Base-by-base conservation (phyloP, 148 eudicot genomes). In the Euryodendron excelsum region DNA sequence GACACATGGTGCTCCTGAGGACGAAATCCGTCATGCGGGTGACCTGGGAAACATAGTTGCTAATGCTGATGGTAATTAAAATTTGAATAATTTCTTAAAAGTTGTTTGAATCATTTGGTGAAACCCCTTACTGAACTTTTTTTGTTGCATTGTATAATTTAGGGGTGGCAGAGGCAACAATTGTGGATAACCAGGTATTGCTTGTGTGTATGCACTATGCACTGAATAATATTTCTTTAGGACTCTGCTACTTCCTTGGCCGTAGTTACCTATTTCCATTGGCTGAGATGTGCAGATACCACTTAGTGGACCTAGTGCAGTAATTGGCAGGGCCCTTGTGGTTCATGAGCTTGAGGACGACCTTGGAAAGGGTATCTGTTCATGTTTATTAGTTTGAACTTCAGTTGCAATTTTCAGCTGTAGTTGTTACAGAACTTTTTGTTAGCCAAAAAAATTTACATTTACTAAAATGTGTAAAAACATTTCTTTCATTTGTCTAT, bases 41-140 rank as follows among this genome's bases (percentile, higher is more conserved):
- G 98, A 93, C 97, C 98, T 95, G 97, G 96, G 98, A 95, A 95
- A 95, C 97, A 95, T 95, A 77, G 85, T 93, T 84, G 98, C 98
- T 61, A 91, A 94, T 81, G 90, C 93, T 76, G 92, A 93, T 61
- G 98, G 98, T 94, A 75, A 52, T 62, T 60, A 1, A 59, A 62
- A 4, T 69, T 69, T 52, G 21, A 25, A 9, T 44, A 2, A 6
- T 65, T 74, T 48, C 74, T 69, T 68, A 8, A 11, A 9, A 58
- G 14, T 53, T 75, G 31, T 45, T 39, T n/a, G 15, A 27, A 27
- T 69, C 23, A 75, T 59, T 58, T 4, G 15, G 34, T 78, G 10
- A 27, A 36, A 18, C 10, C 72, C 15, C 5, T 59, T n/a, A 18
- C 3, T 48, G 33, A 28, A 66, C 18, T 17, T 13, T 75, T 48